Evolutionary conservation across 2,329 filamentous ascomycete genomes (phyloP).

Genomic region (Fusarium dimerum): DNA sequence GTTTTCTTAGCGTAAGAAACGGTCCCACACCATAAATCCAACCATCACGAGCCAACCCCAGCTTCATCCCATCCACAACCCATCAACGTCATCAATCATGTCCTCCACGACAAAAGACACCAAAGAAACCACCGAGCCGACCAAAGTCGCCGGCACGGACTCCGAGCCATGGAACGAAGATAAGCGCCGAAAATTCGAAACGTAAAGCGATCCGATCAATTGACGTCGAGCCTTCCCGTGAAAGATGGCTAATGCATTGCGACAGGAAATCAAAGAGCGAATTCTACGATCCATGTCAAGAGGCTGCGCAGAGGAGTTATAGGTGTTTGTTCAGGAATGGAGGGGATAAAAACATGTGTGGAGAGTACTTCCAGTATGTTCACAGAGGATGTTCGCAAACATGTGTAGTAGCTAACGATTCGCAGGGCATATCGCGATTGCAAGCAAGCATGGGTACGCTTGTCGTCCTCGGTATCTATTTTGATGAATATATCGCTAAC

Average conservation of each 20-base stretch:
- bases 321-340: conserved; percentile 86
- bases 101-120: conserved; percentile 21
- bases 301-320: conserved; percentile 82
- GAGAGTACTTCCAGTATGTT: conserved; percentile 90
- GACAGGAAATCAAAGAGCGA: conserved; percentile 82
- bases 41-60: background rate
- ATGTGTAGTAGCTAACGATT: conserved; percentile 18
- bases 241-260: conserved; percentile 6
- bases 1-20: background rate
- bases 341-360: conserved; percentile 85
- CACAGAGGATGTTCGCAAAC: background rate
- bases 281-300: conserved; percentile 94
- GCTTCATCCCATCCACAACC: conserved; percentile 1
- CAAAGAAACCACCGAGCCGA: conserved; percentile 11
- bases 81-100: conserved; percentile 16
- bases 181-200: conserved; percentile 64
- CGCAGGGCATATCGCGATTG: conserved; percentile 87
- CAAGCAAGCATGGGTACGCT: conserved; percentile 85
- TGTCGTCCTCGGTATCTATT: background rate
- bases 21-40: background rate
- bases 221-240: background rate
- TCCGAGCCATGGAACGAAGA: conserved; percentile 57
- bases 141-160: conserved; percentile 11
- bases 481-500: conserved; percentile 1
- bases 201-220: conserved; percentile 44